Evolutionary conservation across 176 grass and related monocot species (phyloP), one percentile per base, ranked within the genome.

Genomic region (Oropetium thomaeum): DNA sequence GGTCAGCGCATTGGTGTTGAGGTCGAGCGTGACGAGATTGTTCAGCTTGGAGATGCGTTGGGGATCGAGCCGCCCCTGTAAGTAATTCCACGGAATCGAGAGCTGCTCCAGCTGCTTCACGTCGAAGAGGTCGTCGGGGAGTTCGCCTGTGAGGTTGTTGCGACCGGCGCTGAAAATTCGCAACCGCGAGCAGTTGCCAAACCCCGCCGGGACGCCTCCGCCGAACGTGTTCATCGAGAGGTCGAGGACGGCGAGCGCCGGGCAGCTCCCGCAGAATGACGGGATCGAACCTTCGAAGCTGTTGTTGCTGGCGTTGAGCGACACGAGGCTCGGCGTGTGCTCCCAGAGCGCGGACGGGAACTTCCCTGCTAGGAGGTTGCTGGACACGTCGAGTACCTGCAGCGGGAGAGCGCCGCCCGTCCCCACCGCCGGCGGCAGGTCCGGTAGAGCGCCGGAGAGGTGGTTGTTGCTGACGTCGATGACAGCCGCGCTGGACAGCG

Each of bases 391-490:
- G 37, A 89, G 77, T 58, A 53, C 59, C 58, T 20, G 64, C 31
- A 89, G 77, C 15, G 71, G 59, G n/a, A 76, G 71, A 7, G 0
- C 42, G 5, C 10, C 4, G 47, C 17, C 47, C 17, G 15, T 9
- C 5, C n/a, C n/a, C n/a, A 4, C 2, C 6, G 55, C 4, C 3
- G 48, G 20, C 30, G 39, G 65, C 20, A 44, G 4, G 70, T 80
- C 62, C 5, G 82, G 77, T 11, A 89, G 48, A 17, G 65, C 41
- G 41, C 82, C 77, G 59, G 79, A 58, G 39, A 87, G 67, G 40
- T 58, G 26, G 73, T 87, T 87, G 73, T 67, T 51, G 73, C 87
- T 85, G 77, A 89, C 87, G 52, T 89, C 87, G 40, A 89, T 26
- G 27, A 72, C 34, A 17, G 52, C 9, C 33, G 43, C 71, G 15